Percentiles rank a stretch among this genome's conserved stretches.
These are phyloP conservation scores for Mangifera indica DNA, from an alignment of 345 rosid species.

Conservation along the genomic window DNA sequence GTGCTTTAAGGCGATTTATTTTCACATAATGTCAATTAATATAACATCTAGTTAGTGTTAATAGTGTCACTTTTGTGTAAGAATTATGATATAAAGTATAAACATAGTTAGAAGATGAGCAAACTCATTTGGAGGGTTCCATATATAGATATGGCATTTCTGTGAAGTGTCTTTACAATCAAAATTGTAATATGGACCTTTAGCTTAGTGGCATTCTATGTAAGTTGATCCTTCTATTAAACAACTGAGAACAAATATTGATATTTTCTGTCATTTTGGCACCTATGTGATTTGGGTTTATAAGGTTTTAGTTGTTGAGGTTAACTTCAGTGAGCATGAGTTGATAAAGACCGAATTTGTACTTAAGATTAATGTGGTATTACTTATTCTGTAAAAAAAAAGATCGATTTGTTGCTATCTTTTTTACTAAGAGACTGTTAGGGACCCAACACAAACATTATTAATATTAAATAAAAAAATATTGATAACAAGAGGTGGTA, in stretches of 20 bases:
- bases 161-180: neutral
- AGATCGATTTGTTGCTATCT: neutral
- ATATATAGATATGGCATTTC: neutral
- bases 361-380: neutral
- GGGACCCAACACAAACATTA: too few relatives aligned
- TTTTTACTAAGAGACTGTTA: too few relatives aligned
- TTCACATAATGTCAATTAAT: neutral
- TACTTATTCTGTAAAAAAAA: neutral
- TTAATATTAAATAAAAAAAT: too few relatives aligned
- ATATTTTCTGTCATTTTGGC: neutral
- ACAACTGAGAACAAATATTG: neutral
- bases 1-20: neutral
- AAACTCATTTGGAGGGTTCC: neutral
- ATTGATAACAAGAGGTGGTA: too few relatives aligned
- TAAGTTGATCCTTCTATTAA: neutral
- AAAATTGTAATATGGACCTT: neutral
- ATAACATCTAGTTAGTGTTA: neutral
- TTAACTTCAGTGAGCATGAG: slow-evolving; percentile 4
- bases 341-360: slow-evolving; percentile 10
- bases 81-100: slow-evolving; percentile 8
- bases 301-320: slow-evolving; percentile 7
- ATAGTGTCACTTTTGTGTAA: neutral
- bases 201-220: neutral
- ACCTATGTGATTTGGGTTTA: slow-evolving; percentile 8
- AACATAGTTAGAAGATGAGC: slow-evolving; percentile 8